These are phyloP conservation scores for Tricholoma sp. DNA, from an alignment of 768 basidiomycete species.

Conservation along the genomic window DNA sequence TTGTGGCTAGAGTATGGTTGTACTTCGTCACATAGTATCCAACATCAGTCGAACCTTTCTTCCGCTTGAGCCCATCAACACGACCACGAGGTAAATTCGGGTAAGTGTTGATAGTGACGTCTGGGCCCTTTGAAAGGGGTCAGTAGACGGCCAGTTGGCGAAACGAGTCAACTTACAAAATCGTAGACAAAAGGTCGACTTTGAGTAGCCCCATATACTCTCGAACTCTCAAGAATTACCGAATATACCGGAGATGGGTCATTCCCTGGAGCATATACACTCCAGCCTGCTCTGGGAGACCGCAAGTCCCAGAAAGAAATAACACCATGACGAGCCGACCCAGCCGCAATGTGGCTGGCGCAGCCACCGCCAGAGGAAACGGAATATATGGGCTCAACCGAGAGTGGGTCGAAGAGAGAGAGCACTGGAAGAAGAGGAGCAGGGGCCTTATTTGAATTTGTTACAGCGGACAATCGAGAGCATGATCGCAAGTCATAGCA, in stretches of 20 bases:
- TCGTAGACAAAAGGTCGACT: constrained; percentile 75
- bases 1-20: constrained; percentile 15
- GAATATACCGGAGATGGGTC: constrained; percentile 77
- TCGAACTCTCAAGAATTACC: constrained; percentile 68
- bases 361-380: constrained; percentile 72
- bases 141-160: constrained; percentile 1
- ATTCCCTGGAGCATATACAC: constrained; percentile 75
- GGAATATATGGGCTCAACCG: constrained; percentile 68
- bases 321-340: constrained; percentile 70
- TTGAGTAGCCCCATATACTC: constrained; percentile 75
- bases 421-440: constrained; percentile 52
- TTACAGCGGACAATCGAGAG: constrained; percentile 15
- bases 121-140: constrained; percentile 42
- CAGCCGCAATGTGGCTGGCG: constrained; percentile 63
- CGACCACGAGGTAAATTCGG: constrained; percentile 21
- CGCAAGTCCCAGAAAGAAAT: constrained; percentile 83
- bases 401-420: constrained; percentile 61
- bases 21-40: constrained; percentile 51
- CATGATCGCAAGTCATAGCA: constrained; percentile 71
- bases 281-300: constrained; percentile 58
- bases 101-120: constrained; percentile 52
- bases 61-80: constrained; percentile 26
- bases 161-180: constrained; percentile 42
- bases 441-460: constrained; percentile 11
- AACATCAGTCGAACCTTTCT: constrained; percentile 28